Base-by-base conservation (phyloP, 805 yeast genomes). In the Nakazawaea laoshanensis region DNA sequence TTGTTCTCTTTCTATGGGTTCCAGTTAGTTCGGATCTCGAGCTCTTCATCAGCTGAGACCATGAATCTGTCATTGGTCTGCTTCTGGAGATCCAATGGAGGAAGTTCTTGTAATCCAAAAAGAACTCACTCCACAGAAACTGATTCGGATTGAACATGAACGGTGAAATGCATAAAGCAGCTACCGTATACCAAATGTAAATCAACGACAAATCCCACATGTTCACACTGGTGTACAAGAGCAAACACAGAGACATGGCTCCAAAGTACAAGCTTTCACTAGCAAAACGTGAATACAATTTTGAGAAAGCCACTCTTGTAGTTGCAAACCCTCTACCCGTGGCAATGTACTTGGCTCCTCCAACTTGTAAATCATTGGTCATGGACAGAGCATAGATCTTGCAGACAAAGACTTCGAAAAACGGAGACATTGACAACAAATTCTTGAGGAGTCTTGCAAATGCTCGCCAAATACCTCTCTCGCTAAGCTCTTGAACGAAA, bases 291-390 rank as follows among this genome's bases (percentile, higher is more conserved):
- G 85, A 60, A 46, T 76, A 83, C 29, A 84, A 61, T 8, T 63
- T 53, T n/a, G 74, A 57, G 47, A 81, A 79, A 21, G 85, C 75
- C 29, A 71, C 65, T 49, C 94, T 65, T 1, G 75, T 64, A 3
- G 88, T 83, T 2, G 94, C 86, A 51, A 83, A 76, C 8, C 87
- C 87, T 55, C 94, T 66, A 11, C 92, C 92, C 1, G 92, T 83
- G 2, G 88, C 77, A 47, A 82, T 78, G 56, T 83, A 83, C 47
- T 75, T 65, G 3, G 94, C 94, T 42, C 89, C 92, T 32, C 94
- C 92, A 39, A 79, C 64, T 9, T 81, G 59, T 42, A 83, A 55
- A 54, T 82, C 87, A 41, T 72, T 75, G 27, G 69, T 59, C 50
- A 83, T 62, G 0, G 89, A 73, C 30, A 76, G 73, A 2, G 89